Base-by-base conservation (phyloP, 805 yeast genomes). In the Kregervanrija delftensis region DNA sequence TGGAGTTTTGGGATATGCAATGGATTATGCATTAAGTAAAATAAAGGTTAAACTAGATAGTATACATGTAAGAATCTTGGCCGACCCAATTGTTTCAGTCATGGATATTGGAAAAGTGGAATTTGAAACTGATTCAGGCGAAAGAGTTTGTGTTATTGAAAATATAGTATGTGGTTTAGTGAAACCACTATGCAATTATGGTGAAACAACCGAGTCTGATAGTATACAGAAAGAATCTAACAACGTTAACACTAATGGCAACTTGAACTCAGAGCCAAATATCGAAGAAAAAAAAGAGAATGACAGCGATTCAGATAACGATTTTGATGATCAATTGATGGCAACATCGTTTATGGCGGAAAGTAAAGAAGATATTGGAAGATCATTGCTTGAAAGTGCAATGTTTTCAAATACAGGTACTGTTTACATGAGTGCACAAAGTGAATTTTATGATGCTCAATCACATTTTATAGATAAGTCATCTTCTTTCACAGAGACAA, bases 371-470 rank as follows among this genome's bases (percentile, higher is more conserved):
- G 62, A 60, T 14, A 60, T 71, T 57, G 60, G 49, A 12, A 45
- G 46, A 11, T 61, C 64, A 2, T 56, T 81, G 45, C 59, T 72
- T 59, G 73, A 72, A 33, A 81, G 88, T 53, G 73, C 77, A 64
- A 67, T 80, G 33, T 82, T 81, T 56, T 79, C 91, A 1, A 82
- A 77, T 43, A 79, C 76, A 41, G 84, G 82, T 45, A 38, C 55
- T 3, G 72, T 86, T 14, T 87, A 85, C 57, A 79, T 86, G 90
- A 86, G 95, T 61, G 95, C 96, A 2, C 69, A 83, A 10, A 79
- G 86, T 0, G 72, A 74, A 41, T 57, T 77, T 2, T 65, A 72
- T 40, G 52, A 52, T 39, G 54, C 52, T 8, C 30, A 40, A 13
- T 44, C 52, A 2, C 38, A 35, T 11, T 35, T 43, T 31, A 36